Evolutionary conservation across 2,329 filamentous ascomycete genomes (phyloP), one percentile per base, ranked within the genome.

Genomic region (Fusarium continuum): DNA sequence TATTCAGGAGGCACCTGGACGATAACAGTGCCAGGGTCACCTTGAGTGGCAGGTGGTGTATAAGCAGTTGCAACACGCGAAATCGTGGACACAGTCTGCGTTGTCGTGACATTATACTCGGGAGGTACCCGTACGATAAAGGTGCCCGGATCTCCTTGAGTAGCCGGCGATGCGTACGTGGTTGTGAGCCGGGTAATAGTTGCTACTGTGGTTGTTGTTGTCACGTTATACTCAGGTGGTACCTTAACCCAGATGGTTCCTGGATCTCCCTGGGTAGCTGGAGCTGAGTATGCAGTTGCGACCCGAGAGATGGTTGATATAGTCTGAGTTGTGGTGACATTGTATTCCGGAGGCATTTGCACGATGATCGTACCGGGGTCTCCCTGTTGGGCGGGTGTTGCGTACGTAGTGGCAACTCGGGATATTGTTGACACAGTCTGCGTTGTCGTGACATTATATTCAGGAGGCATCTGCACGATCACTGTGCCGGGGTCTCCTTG

Each of bases 401-500:
- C 25, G 13, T 47, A 62, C 1, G 51, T 62, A 2, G 57, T 62
- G 9, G 20, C 19, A 2, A 44, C 20, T 2, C 52, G 53, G 13
- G 23, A 55, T 16, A 55, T 55, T 2, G 53, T 19, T 7, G 49
- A 55, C 6, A 55, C 26, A 2, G 53, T 55, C 8, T 55, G 25
- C 4, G 53, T 56, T 10, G 53, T 46, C 2, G 50, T 56, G 14
- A 44, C 22, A 14, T 53, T 55, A 6, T 53, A 55, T 5, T 55
- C 47, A 3, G 47, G 47, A 4, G 51, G 51, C 9, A 53, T 17
- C 17, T 55, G 28, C 9, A 54, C 20, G 46, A 36, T 28, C 20
- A 58, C 17, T 3, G 55, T 57, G 4, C 55, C 55, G 8, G 55
- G 55, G 13, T 59, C 55, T 6, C 55, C 55, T 23, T 17, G 11